phyloP scores from a whole-genome alignment of 1,139 yeast genomes.

The Saccharomycopsis hybrid region DNA sequence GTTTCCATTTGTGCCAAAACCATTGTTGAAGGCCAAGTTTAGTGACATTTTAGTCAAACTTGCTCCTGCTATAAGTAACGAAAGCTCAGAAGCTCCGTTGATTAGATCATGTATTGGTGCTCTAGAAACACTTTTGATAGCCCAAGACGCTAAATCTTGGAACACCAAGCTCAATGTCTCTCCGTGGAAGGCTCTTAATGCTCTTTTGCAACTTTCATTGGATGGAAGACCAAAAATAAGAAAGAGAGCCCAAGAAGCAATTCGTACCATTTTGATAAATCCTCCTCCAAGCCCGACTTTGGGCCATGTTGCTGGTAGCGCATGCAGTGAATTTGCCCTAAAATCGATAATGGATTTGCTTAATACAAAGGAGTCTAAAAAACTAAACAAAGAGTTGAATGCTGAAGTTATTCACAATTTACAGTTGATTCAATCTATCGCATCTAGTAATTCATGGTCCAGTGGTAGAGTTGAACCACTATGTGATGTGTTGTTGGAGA shows the following conservation, averaged over 20 bases:
- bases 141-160: slow-evolving; percentile 84
- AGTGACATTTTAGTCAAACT: slow-evolving; percentile 70
- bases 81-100: slow-evolving; percentile 76
- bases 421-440: slow-evolving; percentile 64
- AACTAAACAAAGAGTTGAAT: slow-evolving; percentile 40
- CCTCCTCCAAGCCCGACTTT: slow-evolving; percentile 83
- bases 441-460: slow-evolving; percentile 82
- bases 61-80: slow-evolving; percentile 71
- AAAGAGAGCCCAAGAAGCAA: slow-evolving; percentile 89
- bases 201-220: slow-evolving; percentile 69
- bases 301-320: slow-evolving; percentile 66
- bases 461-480: slow-evolving; percentile 57
- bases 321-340: slow-evolving; percentile 66
- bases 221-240: slow-evolving; percentile 96
- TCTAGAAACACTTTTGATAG: slow-evolving; percentile 68
- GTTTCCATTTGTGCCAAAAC: slow-evolving; percentile 66
- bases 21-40: slow-evolving; percentile 65
- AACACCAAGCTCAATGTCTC: slow-evolving; percentile 47
- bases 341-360: slow-evolving; percentile 45
- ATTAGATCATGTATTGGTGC: slow-evolving; percentile 82
- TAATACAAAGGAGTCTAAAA: slow-evolving; percentile 26
- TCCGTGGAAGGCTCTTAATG: slow-evolving; percentile 77
- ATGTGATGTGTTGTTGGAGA: slow-evolving; percentile 68
- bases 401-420: slow-evolving; percentile 67
- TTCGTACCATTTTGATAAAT: slow-evolving; percentile 49